phyloP scores from a whole-genome alignment of 2,329 filamentous ascomycete species.

The Exserohilum rostratum region DNA sequence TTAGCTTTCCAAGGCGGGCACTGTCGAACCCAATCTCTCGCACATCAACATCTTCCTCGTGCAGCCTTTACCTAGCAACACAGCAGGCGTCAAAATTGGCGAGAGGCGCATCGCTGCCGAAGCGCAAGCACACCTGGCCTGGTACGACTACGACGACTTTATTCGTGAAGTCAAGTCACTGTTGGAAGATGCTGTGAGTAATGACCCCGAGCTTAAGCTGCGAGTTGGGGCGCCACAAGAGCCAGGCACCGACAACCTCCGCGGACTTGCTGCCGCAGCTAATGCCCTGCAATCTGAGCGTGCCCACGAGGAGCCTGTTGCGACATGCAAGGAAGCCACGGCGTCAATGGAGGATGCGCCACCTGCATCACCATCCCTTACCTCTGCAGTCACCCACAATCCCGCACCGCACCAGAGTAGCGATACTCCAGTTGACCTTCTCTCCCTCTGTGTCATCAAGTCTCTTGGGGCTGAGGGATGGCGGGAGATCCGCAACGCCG shows the following conservation, averaged over 20 bases:
- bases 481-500: slow-evolving; percentile 24
- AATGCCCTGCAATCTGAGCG: slow-evolving; percentile 32
- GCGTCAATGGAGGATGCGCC: neutral
- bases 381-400: neutral
- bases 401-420: neutral
- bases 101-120: slow-evolving; percentile 28
- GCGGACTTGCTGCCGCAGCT: slow-evolving; percentile 42
- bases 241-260: slow-evolving; percentile 30
- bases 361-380: neutral
- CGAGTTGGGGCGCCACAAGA: neutral
- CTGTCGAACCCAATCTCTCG: slow-evolving; percentile 21
- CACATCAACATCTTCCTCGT: slow-evolving; percentile 70
- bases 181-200: slow-evolving; percentile 17
- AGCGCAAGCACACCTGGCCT: slow-evolving; percentile 17
- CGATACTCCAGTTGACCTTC: neutral
- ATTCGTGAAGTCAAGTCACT: slow-evolving; percentile 20
- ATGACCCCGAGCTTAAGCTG: slow-evolving; percentile 19
- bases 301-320: neutral
- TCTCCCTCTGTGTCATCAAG: slow-evolving; percentile 29
- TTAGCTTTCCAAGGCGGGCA: slow-evolving; percentile 11
- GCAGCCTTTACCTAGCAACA: slow-evolving; percentile 46
- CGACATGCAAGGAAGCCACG: neutral
- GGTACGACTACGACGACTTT: slow-evolving; percentile 30
- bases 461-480: slow-evolving; percentile 34
- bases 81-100: slow-evolving; percentile 59